Percentiles rank a stretch among this genome's conserved stretches.
Evolutionary conservation across 2,329 filamentous ascomycete species (phyloP).

Genomic region (Anthostomella pinea): DNA sequence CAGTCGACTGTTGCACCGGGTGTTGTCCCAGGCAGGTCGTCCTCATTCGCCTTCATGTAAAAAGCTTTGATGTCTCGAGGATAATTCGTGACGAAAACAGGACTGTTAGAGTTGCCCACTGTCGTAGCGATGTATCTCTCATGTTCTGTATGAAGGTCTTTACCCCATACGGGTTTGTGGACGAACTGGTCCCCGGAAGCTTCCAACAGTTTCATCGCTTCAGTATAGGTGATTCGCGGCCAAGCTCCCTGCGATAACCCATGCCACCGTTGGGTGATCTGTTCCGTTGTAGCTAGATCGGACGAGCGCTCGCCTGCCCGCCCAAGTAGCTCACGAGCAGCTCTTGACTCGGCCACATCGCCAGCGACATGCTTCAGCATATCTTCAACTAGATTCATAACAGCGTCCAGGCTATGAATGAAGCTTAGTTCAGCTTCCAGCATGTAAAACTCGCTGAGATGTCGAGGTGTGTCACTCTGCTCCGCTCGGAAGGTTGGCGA

Average conservation of each 20-base stretch:
- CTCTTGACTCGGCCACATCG: conserved; percentile 39
- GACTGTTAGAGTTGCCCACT: conserved; percentile 50
- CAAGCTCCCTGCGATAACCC: conserved; percentile 61
- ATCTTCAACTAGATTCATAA: conserved; percentile 79
- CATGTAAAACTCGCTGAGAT: conserved; percentile 99
- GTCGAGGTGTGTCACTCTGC: conserved; percentile 86
- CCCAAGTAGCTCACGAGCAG: conserved; percentile 44
- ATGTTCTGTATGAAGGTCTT: conserved; percentile 83
- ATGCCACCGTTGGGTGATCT: conserved; percentile 68
- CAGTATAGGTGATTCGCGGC: conserved; percentile 79
- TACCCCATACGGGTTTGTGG: conserved; percentile 66
- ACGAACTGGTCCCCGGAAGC: conserved; percentile 61
- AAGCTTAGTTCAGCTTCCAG: conserved; percentile 89
- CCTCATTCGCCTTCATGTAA: conserved; percentile 59
- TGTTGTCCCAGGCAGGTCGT: conserved; percentile 8
- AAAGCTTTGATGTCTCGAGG: conserved; percentile 89
- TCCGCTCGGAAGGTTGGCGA: conserved; percentile 94
- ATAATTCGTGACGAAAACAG: conserved; percentile 91
- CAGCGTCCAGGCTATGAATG: conserved; percentile 61
- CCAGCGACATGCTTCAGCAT: conserved; percentile 60
- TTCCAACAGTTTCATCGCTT: conserved; percentile 70
- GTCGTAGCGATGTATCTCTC: conserved; percentile 78
- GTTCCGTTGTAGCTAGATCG: conserved; percentile 42
- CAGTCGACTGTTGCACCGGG: conserved; percentile 68
- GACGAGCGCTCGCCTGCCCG: conserved; percentile 41